Base-by-base conservation (phyloP, 345 rosid genomes). In the Murraya koenigii region DNA sequence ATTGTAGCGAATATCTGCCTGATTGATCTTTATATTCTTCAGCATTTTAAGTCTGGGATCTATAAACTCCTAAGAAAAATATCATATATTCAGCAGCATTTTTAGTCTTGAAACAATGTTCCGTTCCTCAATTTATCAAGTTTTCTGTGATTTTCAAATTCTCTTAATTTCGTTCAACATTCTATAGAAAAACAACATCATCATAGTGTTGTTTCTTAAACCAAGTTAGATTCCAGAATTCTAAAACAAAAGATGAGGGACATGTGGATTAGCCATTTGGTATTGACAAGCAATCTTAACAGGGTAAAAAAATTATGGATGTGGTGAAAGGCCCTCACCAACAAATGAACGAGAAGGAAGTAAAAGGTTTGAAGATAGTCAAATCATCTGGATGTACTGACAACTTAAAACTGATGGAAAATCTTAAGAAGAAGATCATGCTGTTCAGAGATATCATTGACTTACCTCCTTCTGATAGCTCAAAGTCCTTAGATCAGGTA, bases 371-470 rank as follows among this genome's bases (percentile, higher is more conserved):
- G 65, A 88, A 68, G 82, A 77, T 41, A 8, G 80, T 68, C 2
- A 75, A 84, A 71, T 86, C 88, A 1, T 80, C 80, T 3, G 81
- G 83, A 79, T 82, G 81, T 72, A 22, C 86, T 1, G 78, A 87
- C 0, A 83, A 89, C 39, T 81, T 85, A 70, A 77, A 81, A 49
- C 76, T 86, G 83, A 91, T 89, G 89, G 84, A 89, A 81, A 91
- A 91, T 77, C 91, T 94, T 35, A 89, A 88, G 28, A 85, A 88
- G 78, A 92, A 90, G 88, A 91, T 91, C 33, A 66, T 81, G 78
- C 71, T 75, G 35, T 94, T 94, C 78, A 82, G 98, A 67, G 97
- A 94, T 80, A 74, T 85, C 74, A 79, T 92, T 80, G 97, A 92
- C 72, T 85, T 94, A 22, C 89, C 95, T 61, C 78, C 89, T 72